phyloP scores from a whole-genome alignment of 768 basidiomycete species.

The Pleurotus citrinopileatus region DNA sequence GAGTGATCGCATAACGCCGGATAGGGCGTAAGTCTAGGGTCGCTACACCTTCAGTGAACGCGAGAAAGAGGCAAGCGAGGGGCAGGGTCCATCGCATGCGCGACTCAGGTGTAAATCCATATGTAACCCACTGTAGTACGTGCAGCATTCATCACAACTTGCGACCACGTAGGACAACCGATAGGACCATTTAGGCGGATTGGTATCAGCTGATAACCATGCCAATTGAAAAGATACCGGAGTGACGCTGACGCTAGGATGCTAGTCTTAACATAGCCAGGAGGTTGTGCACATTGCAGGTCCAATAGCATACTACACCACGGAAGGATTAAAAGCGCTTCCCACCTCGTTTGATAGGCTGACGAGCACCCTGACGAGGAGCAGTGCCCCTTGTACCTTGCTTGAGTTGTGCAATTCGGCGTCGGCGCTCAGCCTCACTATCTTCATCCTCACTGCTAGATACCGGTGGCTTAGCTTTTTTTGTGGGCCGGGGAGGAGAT shows the following conservation, averaged over 20 bases:
- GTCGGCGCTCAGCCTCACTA: conserved; percentile 54
- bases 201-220: conserved; percentile 6
- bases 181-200: conserved; percentile 3
- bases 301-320: not conserved
- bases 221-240: conserved; percentile 8
- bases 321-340: conserved; percentile 54
- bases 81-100: not conserved
- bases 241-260: not conserved
- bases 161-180: conserved; percentile 1
- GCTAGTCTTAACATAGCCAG: conserved; percentile 8
- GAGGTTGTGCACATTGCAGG: not conserved
- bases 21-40: conserved; percentile 5
- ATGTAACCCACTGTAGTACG: conserved; percentile 2
- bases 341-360: conserved; percentile 75
- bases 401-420: conserved; percentile 36
- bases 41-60: conserved; percentile 11
- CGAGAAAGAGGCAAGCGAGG: not conserved
- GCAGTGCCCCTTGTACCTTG: conserved; percentile 27
- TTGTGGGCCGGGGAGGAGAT: conserved; percentile 45
- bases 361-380: conserved; percentile 52
- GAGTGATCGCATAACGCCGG: not conserved
- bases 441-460: conserved; percentile 49
- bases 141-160: not conserved
- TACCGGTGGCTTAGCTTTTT: conserved; percentile 46
- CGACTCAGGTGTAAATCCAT: conserved; percentile 1